Evolutionary conservation across 192 early-diverging fungal species (phyloP).

Genomic region (Allomyces macrogynus): DNA sequence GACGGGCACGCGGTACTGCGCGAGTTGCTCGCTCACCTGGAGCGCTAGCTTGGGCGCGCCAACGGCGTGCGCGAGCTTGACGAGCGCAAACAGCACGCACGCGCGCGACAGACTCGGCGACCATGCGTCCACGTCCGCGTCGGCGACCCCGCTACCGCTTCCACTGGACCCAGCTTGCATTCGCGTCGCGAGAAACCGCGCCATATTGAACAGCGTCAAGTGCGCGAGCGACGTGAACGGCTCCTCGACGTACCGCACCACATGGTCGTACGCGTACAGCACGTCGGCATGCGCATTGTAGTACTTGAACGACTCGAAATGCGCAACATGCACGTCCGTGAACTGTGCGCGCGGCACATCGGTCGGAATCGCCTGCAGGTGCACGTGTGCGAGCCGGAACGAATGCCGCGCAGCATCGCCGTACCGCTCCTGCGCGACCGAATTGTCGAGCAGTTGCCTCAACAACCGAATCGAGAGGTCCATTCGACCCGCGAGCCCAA

Average conservation of each 20-base stretch:
- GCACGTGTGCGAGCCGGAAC: conserved; percentile 18
- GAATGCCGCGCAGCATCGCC: conserved; percentile 32
- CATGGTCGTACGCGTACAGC: conserved; percentile 28
- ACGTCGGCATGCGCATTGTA: conserved; percentile 20
- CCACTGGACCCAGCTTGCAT: not conserved
- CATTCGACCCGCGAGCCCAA: conserved; percentile 24
- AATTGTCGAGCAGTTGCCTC: conserved; percentile 20
- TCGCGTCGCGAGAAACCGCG: conserved; percentile 13
- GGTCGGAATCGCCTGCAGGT: conserved; percentile 16
- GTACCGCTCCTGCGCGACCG: conserved; percentile 24
- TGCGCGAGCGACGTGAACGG: conserved; percentile 32
- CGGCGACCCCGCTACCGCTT: not conserved
- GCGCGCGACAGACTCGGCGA: conserved; percentile 24
- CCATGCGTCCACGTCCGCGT: not conserved
- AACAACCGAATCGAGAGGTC: conserved; percentile 31
- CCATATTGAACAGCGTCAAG: conserved; percentile 27
- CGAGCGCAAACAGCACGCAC: conserved; percentile 22
- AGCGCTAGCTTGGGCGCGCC: conserved; percentile 22
- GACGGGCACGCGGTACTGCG: conserved; percentile 7
- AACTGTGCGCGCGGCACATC: conserved; percentile 9
- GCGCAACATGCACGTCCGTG: conserved; percentile 7
- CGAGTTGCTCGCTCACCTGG: conserved; percentile 22
- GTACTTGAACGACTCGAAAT: conserved; percentile 4
- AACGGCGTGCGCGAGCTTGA: conserved; percentile 19
- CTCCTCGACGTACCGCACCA: conserved; percentile 28